Conservation (phyloP, 306 rosid genomes). For the Acmispon strigosus region DNA sequence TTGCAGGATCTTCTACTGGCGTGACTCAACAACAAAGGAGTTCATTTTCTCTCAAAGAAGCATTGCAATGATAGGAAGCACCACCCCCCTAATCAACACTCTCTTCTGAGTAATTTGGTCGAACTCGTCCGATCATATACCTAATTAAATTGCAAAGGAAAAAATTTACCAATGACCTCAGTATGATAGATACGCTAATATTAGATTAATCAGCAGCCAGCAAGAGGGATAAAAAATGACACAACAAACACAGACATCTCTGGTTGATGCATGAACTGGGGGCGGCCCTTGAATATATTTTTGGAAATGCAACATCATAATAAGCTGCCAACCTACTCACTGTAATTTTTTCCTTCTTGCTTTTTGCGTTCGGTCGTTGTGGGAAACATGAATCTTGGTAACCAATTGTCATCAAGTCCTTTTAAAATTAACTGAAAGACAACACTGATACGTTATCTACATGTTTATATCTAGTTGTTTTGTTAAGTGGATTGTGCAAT, state of each 20-base stretch:
- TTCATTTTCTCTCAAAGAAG: no score
- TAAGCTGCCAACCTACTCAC: background rate
- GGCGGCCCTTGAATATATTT: background rate
- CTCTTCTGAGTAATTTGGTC: no score
- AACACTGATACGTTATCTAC: background rate
- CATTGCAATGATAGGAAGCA: no score
- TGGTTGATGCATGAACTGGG: conserved; percentile 3
- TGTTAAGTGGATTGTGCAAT: background rate
- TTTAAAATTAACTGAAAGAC: background rate
- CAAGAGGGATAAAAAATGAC: conserved; percentile 11
- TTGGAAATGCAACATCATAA: background rate
- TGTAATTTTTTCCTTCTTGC: background rate
- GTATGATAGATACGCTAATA: conserved; percentile 20
- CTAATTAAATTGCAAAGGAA: background rate
- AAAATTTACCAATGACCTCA: background rate
- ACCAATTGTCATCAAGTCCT: background rate
- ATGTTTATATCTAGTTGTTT: background rate
- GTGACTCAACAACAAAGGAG: no score
- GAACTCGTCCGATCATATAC: no score
- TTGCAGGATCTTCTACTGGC: no score
- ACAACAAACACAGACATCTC: conserved; percentile 1
- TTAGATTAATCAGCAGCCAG: conserved; percentile 18
- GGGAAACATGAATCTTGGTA: background rate
- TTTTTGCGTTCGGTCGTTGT: background rate
- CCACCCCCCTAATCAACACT: no score